Evolutionary conservation across 129 eudicot genomes (phyloP).

Genomic region (Lonicera japonica): DNA sequence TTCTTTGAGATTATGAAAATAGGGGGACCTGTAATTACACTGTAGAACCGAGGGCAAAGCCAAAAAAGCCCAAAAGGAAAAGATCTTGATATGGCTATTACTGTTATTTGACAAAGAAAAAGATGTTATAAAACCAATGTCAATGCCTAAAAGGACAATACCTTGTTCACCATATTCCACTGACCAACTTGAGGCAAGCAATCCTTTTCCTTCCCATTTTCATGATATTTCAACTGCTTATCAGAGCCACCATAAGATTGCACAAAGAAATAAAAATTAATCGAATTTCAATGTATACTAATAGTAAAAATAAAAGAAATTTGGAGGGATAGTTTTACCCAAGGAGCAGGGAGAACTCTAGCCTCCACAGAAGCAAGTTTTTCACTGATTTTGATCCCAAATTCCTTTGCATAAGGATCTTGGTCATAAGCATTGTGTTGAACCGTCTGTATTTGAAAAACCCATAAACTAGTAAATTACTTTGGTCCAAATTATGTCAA

Average conservation of each 20-base stretch:
- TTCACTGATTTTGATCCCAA: slow-evolving; percentile 73
- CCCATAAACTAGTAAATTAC: neutral
- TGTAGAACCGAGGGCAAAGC: too few relatives aligned
- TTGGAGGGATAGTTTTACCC: slow-evolving; percentile 42
- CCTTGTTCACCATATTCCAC: slow-evolving; percentile 98
- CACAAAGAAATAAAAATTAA: too few relatives aligned
- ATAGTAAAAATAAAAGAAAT: neutral
- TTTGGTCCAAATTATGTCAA: too few relatives aligned
- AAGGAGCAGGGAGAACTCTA: slow-evolving; percentile 89
- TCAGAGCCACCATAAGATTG: slow-evolving; percentile 7
- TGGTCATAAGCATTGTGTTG: slow-evolving; percentile 61
- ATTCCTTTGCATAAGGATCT: slow-evolving; percentile 83
- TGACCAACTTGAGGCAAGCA: slow-evolving; percentile 97
- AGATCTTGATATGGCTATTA: neutral
- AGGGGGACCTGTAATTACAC: too few relatives aligned
- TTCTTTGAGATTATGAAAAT: too few relatives aligned
- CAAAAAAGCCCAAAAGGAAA: neutral
- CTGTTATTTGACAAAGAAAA: neutral
- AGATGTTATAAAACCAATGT: neutral
- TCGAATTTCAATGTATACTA: neutral
- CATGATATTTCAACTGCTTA: slow-evolving; percentile 80
- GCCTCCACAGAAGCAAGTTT: slow-evolving; percentile 80
- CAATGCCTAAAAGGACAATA: slow-evolving; percentile 8
- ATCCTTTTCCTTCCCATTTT: slow-evolving; percentile 86
- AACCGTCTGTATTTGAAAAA: slow-evolving; percentile 47